Evolutionary conservation across 768 basidiomycete genomes (phyloP).

Genomic region (Boletus rufocinnamomeus): DNA sequence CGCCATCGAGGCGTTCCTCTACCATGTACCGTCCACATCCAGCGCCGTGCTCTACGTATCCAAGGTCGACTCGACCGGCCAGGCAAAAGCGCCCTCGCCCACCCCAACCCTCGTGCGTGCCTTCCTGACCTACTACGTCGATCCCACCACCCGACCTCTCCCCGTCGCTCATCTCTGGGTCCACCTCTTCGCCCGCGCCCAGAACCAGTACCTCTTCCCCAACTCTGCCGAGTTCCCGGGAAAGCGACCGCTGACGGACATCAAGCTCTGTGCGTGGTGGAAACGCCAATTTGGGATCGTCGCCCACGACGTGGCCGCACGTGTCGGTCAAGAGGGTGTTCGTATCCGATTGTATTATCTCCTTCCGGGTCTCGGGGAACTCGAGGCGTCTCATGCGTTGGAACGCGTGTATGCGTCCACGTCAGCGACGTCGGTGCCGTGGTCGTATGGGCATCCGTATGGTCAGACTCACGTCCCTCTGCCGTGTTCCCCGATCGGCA

Average conservation of each 20-base stretch:
- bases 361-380: constrained; percentile 67
- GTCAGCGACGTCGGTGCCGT: constrained; percentile 34
- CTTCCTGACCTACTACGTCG: constrained; percentile 64
- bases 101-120: constrained; percentile 68
- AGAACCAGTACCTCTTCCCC: constrained; percentile 92
- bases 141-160: constrained; percentile 63
- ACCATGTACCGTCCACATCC: constrained; percentile 68
- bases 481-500: constrained; percentile 46
- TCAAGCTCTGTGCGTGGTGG: constrained; percentile 92
- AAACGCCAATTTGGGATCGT: constrained; percentile 67
- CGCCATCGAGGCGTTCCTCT: constrained; percentile 78
- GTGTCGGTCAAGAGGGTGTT: not conserved
- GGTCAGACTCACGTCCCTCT: constrained; percentile 43
- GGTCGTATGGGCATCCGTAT: constrained; percentile 86
- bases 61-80: constrained; percentile 93
- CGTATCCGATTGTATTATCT: constrained; percentile 52
- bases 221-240: constrained; percentile 70
- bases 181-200: constrained; percentile 88
- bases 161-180: constrained; percentile 65
- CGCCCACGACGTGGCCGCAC: constrained; percentile 40
- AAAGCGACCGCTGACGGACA: constrained; percentile 77
- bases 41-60: constrained; percentile 84
- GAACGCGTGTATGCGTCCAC: constrained; percentile 37
- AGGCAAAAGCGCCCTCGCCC: constrained; percentile 62
- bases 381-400: constrained; percentile 66